A percentile compares a stretch with the other conserved stretches of the same genome.
Conservation (phyloP, 2,329 filamentous ascomycete species). For the Camillea tinctor region DNA sequence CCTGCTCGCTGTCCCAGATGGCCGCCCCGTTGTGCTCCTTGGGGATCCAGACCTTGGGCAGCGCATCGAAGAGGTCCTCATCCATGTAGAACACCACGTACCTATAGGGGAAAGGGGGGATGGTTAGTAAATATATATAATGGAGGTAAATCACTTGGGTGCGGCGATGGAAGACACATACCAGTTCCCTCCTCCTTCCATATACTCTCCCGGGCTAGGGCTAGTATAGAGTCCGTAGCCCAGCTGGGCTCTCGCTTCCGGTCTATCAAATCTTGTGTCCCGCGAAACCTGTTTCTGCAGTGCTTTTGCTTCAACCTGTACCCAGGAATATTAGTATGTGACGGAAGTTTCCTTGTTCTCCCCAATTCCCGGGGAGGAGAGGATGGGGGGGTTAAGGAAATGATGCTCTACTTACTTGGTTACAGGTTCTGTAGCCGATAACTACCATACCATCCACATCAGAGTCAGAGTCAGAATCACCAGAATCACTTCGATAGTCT, state of each 20-base stretch:
- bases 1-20: not conserved
- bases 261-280: not conserved
- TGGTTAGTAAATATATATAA: not conserved
- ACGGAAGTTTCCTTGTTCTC: too few relatives aligned
- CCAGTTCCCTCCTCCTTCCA: not conserved
- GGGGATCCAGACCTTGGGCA: not conserved
- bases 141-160: not conserved
- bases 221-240: not conserved
- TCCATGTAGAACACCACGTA: not conserved
- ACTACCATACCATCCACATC: not conserved
- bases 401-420: not conserved
- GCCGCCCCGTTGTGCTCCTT: not conserved
- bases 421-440: not conserved
- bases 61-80: not conserved
- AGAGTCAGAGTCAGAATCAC: not conserved
- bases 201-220: not conserved
- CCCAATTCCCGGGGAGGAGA: not conserved
- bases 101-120: not conserved
- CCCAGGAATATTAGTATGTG: not conserved
- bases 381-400: not conserved
- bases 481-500: not conserved
- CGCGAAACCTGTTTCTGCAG: not conserved
- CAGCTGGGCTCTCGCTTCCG: not conserved
- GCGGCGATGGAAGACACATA: not conserved
- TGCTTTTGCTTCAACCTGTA: not conserved